Base-by-base conservation (phyloP, 352 stramenopile species). In the Pelagophyceae sp. region DNA sequence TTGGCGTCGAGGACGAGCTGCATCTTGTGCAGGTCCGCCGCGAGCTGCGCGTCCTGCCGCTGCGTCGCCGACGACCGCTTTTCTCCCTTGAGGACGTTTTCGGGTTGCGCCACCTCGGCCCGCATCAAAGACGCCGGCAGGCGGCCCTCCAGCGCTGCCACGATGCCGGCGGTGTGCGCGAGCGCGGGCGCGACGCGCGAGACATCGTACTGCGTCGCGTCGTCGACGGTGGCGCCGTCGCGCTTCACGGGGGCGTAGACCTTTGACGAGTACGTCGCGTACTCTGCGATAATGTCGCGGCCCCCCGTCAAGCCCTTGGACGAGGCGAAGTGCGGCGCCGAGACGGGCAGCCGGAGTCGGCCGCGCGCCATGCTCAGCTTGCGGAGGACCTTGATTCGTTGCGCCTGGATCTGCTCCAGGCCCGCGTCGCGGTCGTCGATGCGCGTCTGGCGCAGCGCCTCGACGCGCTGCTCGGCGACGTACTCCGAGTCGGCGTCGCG, bases 271-370 rank as follows among this genome's bases (percentile, higher is more conserved):
- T 91, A 94, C 80, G 93, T 86, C 17, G 82, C 82, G 80, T 96
- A 97, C 71, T 95, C 91, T 25, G 76, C 80, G 72, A 97, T 94
- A 77, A 97, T 93, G 78, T 96, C 92, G 58, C 90, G 86, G 20
- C 31, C 76, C 69, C 64, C 70, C 17, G 64, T 50, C 61, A 15
- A 1, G 33, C 3, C 17, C 25, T 29, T 17, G 3, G 15, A 1
- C 29, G 17, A 27, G 19, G 20, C 25, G 31, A n/a, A 15, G 15
- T 17, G 25, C 32, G 29, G 72, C 25, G 20, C 32, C 1, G 61
- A 71, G 1, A 15, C n/a, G 61, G 61, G 61, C 61, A 27, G 17
- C 61, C 20, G 25, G 83, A 86, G 15, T 80, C 82, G 60, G 81
- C 78, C 86, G 17, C 92, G 84, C 72, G 90, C 88, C 80, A 95